These are phyloP conservation scores for Alternaria burnsii DNA, from an alignment of 2,329 filamentous ascomycete genomes.

Conservation along the genomic window DNA sequence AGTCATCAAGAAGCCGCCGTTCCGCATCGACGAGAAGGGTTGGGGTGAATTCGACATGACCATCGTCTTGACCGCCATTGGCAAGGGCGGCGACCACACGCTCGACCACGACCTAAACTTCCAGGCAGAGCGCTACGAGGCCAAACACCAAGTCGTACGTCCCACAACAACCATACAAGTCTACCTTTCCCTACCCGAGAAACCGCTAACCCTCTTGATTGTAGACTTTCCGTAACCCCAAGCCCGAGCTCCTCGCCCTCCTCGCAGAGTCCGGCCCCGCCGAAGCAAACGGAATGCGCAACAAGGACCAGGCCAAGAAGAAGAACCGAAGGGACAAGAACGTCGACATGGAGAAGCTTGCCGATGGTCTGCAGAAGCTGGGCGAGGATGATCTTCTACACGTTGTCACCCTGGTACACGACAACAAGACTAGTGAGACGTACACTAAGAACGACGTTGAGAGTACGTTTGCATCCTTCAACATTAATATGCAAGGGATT, in stretches of 20 bases:
- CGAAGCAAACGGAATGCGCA: conserved; percentile 67
- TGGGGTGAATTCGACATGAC: conserved; percentile 99
- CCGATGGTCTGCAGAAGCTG: conserved; percentile 87
- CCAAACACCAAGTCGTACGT: conserved; percentile 75
- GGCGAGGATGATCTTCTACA: conserved; percentile 92
- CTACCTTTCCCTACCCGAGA: neutral
- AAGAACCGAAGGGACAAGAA: conserved; percentile 73
- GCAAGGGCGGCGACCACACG: conserved; percentile 83
- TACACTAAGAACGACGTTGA: conserved; percentile 98
- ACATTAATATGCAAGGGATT: neutral
- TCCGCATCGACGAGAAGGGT: conserved; percentile 89
- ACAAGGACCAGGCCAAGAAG: conserved; percentile 78
- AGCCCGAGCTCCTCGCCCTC: conserved; percentile 78
- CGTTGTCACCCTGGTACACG: conserved; percentile 97
- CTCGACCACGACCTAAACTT: conserved; percentile 95
- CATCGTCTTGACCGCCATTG: conserved; percentile 81
- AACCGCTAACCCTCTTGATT: neutral
- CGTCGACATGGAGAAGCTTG: conserved; percentile 95
- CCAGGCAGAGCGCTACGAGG: conserved; percentile 79
- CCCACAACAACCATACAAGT: neutral
- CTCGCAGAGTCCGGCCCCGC: conserved; percentile 86
- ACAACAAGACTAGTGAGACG: conserved; percentile 92
- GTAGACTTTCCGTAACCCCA: conserved; percentile 89
- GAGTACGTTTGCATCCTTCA: conserved; percentile 65
- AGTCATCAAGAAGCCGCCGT: conserved; percentile 81